Evolutionary conservation across 2,329 filamentous ascomycete species (phyloP).

Genomic region (Cordyceps cicadae): DNA sequence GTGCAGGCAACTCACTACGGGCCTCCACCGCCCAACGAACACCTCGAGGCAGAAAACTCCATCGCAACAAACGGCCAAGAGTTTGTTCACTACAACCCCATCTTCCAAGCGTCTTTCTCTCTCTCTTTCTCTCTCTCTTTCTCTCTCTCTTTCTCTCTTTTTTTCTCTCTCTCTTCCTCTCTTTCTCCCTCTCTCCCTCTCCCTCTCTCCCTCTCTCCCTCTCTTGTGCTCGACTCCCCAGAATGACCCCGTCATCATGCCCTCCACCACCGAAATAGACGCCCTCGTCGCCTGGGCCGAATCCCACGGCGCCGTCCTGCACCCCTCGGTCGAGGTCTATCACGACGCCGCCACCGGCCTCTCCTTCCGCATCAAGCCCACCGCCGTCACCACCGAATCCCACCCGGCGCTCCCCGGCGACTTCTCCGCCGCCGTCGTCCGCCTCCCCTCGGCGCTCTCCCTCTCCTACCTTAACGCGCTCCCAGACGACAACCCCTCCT

Average conservation of each 20-base stretch:
- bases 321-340: constrained; percentile 45
- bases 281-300: constrained; percentile 42
- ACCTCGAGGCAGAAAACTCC: too few relatives aligned
- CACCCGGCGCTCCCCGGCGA: constrained; percentile 12
- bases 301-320: constrained; percentile 37
- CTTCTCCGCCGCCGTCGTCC: constrained; percentile 36
- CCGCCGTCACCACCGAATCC: background rate
- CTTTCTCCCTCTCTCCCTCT: too few relatives aligned
- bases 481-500: constrained; percentile 26
- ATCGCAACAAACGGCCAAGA: too few relatives aligned
- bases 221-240: too few relatives aligned
- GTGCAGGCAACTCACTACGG: too few relatives aligned
- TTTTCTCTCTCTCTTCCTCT: too few relatives aligned
- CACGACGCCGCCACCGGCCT: constrained; percentile 41
- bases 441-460: constrained; percentile 42
- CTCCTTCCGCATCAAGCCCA: constrained; percentile 43
- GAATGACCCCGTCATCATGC: constrained; percentile 12
- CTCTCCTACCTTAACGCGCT: constrained; percentile 53
- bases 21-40: too few relatives aligned
- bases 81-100: too few relatives aligned
- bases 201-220: too few relatives aligned
- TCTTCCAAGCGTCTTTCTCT: too few relatives aligned
- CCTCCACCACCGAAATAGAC: constrained; percentile 15
- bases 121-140: too few relatives aligned
- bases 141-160: too few relatives aligned